Evolutionary conservation across 371 early-diverging fungal species (phyloP).

Genomic region (Thermomucor indicae-seudaticae): DNA sequence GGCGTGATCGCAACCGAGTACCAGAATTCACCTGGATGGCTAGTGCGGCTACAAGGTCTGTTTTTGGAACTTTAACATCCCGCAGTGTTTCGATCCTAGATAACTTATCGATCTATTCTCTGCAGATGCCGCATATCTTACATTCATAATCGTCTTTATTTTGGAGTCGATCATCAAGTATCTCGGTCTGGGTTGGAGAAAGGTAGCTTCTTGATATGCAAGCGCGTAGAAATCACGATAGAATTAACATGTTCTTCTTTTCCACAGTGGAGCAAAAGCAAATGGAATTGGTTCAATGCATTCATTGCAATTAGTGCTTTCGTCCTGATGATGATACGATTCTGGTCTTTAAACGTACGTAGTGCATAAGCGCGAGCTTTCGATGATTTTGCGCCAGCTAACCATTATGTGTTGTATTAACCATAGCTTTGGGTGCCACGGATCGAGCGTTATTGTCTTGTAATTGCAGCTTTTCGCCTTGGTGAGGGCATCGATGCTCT

Average conservation of each 20-base stretch:
- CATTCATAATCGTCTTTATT: conserved; percentile 41
- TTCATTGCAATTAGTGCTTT: conserved; percentile 41
- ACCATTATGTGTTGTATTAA: not conserved
- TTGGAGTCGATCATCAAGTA: conserved; percentile 45
- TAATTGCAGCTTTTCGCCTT: conserved; percentile 53
- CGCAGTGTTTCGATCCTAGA: not conserved
- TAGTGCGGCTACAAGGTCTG: conserved; percentile 40
- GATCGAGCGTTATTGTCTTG: conserved; percentile 48
- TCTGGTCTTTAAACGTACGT: conserved; percentile 41
- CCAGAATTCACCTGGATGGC: conserved; percentile 38
- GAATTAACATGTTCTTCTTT: not conserved
- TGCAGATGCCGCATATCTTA: conserved; percentile 45
- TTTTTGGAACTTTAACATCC: not conserved
- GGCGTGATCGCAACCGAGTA: conserved; percentile 41
- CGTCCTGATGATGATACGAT: conserved; percentile 40
- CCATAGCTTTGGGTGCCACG: conserved; percentile 38
- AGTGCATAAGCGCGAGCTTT: not conserved
- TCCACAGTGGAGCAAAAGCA: conserved; percentile 47
- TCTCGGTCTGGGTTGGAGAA: conserved; percentile 50
- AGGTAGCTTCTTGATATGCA: conserved; percentile 26
- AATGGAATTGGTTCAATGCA: conserved; percentile 56
- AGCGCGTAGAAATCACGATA: no score
- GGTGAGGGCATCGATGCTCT: conserved; percentile 55
- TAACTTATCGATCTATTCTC: not conserved
- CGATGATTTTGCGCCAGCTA: not conserved